Evolutionary conservation across 148 eudicot genomes (phyloP).

Genomic region (Heliamphora exappendiculata): DNA sequence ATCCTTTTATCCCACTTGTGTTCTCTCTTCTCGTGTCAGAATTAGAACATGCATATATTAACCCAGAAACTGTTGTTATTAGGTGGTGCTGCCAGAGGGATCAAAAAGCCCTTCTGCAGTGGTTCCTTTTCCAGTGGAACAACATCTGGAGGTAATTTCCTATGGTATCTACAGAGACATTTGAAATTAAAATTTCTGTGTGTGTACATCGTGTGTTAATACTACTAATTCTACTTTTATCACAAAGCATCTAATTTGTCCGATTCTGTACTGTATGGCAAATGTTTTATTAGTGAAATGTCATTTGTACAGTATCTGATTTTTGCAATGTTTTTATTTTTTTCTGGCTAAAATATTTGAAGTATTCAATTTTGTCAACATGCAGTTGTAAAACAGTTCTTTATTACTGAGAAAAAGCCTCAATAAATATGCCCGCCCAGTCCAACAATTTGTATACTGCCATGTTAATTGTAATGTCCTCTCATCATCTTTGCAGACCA

Average conservation of each 20-base stretch:
- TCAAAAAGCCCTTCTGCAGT: constrained; percentile 59
- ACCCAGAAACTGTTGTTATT: constrained; percentile 10
- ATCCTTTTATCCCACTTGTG: not conserved
- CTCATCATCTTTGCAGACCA: constrained; percentile 50
- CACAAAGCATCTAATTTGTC: not conserved
- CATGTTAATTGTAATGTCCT: constrained; percentile 1
- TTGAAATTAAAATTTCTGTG: not conserved
- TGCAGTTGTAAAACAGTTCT: not conserved
- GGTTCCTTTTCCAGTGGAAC: constrained; percentile 68
- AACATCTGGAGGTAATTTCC: constrained; percentile 63
- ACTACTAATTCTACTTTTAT: not conserved
- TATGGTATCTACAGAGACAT: not conserved
- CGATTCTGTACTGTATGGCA: not conserved
- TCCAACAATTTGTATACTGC: not conserved
- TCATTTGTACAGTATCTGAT: not conserved
- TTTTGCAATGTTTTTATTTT: not conserved
- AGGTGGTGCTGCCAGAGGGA: constrained; percentile 97
- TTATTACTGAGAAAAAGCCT: not conserved
- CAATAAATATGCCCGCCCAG: not conserved
- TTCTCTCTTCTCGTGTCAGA: constrained; percentile 1
- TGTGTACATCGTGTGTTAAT: not conserved
- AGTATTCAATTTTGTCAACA: not conserved
- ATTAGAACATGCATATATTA: constrained; percentile 9
- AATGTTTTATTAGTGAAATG: not conserved
- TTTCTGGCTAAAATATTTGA: not conserved